Percentiles rank a stretch among this genome's conserved stretches.
phyloP scores from a whole-genome alignment of 768 basidiomycete species.

The Pisolithus marmoratus region DNA sequence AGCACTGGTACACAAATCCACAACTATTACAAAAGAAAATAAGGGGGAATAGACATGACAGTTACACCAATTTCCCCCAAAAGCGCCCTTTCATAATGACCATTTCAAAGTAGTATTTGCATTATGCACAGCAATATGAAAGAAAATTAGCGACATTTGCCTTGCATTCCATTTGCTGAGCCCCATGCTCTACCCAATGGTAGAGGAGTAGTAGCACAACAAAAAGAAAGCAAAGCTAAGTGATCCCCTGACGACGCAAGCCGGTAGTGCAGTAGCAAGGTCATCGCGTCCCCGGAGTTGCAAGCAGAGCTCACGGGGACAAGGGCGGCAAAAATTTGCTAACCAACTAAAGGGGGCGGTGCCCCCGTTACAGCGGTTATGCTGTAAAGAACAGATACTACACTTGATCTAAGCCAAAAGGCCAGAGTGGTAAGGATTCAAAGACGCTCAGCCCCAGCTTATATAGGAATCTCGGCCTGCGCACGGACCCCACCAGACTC shows the following conservation, averaged over 20 bases:
- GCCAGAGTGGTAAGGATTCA: slow-evolving; percentile 32
- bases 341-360: slow-evolving; percentile 42
- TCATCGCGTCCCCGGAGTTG: slow-evolving; percentile 27
- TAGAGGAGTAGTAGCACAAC: no score
- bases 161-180: no score
- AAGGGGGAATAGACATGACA: no score
- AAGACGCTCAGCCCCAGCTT: background rate
- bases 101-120: no score
- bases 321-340: slow-evolving; percentile 53
- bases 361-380: slow-evolving; percentile 54
- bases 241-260: slow-evolving; percentile 11
- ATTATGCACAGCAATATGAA: no score
- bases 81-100: no score
- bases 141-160: no score
- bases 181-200: no score
- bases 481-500: background rate
- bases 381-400: slow-evolving; percentile 83
- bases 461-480: background rate
- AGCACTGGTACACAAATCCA: no score
- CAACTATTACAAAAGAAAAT: no score
- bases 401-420: slow-evolving; percentile 49
- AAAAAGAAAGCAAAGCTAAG: no score
- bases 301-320: slow-evolving; percentile 35
- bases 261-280: slow-evolving; percentile 25
- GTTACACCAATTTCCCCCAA: no score